These are phyloP conservation scores for Thecaphora thlaspeos DNA, from an alignment of 1,284 basidiomycete genomes.

Conservation along the genomic window DNA sequence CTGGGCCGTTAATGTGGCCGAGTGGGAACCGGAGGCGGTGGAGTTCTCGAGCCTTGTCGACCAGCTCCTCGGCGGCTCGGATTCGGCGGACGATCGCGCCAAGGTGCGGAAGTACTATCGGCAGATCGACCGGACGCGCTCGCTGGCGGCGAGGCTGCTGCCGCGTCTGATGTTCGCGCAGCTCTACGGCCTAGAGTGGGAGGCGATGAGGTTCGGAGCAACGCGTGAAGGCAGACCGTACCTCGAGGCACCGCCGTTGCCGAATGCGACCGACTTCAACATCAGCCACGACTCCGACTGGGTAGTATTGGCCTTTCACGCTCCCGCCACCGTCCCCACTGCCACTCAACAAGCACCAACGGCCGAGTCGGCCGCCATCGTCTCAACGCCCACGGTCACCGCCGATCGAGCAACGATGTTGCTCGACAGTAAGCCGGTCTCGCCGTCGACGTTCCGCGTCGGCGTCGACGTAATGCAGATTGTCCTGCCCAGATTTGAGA, in stretches of 20 bases:
- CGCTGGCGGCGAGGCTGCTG: conserved; percentile 29
- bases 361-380: not conserved
- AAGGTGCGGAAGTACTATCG: conserved; percentile 34
- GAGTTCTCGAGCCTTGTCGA: conserved; percentile 3
- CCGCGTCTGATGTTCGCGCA: conserved; percentile 19
- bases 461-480: conserved; percentile 54
- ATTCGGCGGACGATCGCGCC: conserved; percentile 13
- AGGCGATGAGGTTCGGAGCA: conserved; percentile 5
- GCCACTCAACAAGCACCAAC: too few relatives aligned
- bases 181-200: conserved; percentile 7
- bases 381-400: not conserved
- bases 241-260: conserved; percentile 1
- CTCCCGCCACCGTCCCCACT: not conserved
- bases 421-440: not conserved
- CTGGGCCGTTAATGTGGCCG: conserved; percentile 40
- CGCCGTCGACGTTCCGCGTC: conserved; percentile 8
- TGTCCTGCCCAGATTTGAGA: conserved; percentile 43
- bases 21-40: conserved; percentile 11
- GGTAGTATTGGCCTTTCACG: conserved; percentile 45
- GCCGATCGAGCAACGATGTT: too few relatives aligned
- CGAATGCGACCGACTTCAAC: conserved; percentile 39
- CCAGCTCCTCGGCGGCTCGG: conserved; percentile 9
- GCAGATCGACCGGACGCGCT: conserved; percentile 30
- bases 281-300: conserved; percentile 52
- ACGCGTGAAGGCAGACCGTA: conserved; percentile 31